phyloP scores from a whole-genome alignment of 2,329 filamentous ascomycete species.

The Sphaceloma murrayae region DNA sequence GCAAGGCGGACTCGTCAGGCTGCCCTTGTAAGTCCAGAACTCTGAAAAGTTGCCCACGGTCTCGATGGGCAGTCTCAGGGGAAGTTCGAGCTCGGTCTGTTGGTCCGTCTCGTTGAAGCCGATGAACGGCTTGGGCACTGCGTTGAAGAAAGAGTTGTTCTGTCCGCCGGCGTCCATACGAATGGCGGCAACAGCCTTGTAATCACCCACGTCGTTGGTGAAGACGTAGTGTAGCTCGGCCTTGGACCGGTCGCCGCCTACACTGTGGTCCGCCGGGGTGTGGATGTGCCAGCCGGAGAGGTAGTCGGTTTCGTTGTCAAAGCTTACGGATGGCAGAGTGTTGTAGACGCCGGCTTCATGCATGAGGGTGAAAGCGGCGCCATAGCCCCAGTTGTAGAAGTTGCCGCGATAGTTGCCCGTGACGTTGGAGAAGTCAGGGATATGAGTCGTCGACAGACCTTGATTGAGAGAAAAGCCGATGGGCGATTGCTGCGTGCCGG shows the following conservation, averaged over 20 bases:
- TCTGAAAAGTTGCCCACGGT: constrained; percentile 34
- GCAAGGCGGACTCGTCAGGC: constrained; percentile 41
- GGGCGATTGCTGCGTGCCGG: constrained; percentile 43
- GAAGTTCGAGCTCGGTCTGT: constrained; percentile 21
- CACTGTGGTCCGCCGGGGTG: constrained; percentile 41
- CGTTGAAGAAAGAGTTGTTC: constrained; percentile 34
- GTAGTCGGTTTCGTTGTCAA: constrained; percentile 40
- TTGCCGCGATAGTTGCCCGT: constrained; percentile 22
- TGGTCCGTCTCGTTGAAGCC: constrained; percentile 30
- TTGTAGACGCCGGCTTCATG: constrained; percentile 29
- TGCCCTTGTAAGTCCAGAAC: constrained; percentile 43
- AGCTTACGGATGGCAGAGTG: constrained; percentile 35
- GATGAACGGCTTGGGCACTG: constrained; percentile 34
- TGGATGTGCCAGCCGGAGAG: constrained; percentile 45
- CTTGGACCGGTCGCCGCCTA: constrained; percentile 35
- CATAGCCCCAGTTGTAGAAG: constrained; percentile 36
- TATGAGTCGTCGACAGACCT: constrained; percentile 22
- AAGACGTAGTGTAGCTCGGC: constrained; percentile 45
- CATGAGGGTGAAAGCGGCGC: constrained; percentile 36
- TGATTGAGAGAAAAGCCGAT: constrained; percentile 35
- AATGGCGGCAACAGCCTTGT: constrained; percentile 40
- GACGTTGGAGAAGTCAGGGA: constrained; percentile 28
- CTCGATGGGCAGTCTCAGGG: constrained; percentile 29
- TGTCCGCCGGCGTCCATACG: constrained; percentile 37
- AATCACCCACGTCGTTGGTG: constrained; percentile 34